Evolutionary conservation across 768 basidiomycete species (phyloP), one percentile per base, ranked within the genome.

Genomic region (Candolleomyces eurysporus): DNA sequence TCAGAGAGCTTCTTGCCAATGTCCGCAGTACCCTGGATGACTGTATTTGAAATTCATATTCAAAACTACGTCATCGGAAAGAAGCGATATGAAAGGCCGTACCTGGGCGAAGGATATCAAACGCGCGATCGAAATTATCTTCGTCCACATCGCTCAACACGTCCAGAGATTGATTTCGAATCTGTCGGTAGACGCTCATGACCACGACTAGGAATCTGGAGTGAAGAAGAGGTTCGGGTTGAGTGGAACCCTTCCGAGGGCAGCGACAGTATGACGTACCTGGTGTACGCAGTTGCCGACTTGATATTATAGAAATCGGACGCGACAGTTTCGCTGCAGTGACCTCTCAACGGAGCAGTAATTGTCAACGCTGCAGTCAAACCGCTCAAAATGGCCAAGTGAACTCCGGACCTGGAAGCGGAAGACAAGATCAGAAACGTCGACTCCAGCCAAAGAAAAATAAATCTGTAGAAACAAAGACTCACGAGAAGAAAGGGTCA

Each of bases 401-500:
- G 78, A 26, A 79, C 74, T 0, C 78, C 78, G 55, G 61, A 61
- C 13, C 61, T 61, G 32, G 36, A 36, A 36, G 17, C n/a, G 46
- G 22, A 1, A 56, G 10, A 51, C 13, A 11, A 7, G 32, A 17
- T 49, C 46, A 52, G 30, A n/a, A 16, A 32, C 26, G 26, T 36
- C 26, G 17, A 16, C 21, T 19, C 3, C n/a, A 19, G 19, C 14
- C 45, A 17, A 46, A 46, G 8, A 11, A n/a, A 52, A 36, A 54
- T 14, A 46, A n/a, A 42, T 30, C 10, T 30, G 19, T 32, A 31
- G 11, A 21, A 31, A n/a, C 17, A 53, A 17, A 19, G 10, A 52
- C 61, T 42, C 81, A 83, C 4, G 85, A 87, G 72, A 87, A 87
- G 72, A 86, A 81, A 0, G 85, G 85, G 64, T 87, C 85, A 59